A percentile compares a stretch with the other conserved stretches of the same genome.
Conservation (phyloP, 139 green algal species). For the Asterochloris erici region DNA sequence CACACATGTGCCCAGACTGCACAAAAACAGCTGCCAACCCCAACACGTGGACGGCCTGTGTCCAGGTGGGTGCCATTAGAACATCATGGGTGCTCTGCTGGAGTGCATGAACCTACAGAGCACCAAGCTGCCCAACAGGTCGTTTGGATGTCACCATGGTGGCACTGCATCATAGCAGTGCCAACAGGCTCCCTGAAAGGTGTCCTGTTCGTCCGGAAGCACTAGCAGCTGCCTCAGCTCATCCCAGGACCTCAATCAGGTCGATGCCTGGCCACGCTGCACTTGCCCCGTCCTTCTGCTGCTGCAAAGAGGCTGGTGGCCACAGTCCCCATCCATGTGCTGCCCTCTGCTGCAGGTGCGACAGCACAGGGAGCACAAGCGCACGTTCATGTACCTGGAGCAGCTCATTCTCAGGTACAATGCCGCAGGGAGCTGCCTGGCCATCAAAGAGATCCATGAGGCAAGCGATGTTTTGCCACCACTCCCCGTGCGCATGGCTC, state of each 20-base stretch:
- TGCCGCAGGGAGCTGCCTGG: constrained; percentile 69
- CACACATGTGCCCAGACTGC: constrained; percentile 96
- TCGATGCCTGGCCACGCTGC: too few relatives aligned
- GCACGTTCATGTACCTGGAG: constrained; percentile 98
- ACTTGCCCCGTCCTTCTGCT: too few relatives aligned
- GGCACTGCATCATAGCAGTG: too few relatives aligned
- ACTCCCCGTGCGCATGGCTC: neutral
- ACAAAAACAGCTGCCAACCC: constrained; percentile 83
- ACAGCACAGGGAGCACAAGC: constrained; percentile 96
- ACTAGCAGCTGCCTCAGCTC: too few relatives aligned
- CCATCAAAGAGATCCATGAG: constrained; percentile 83
- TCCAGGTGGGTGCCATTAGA: constrained; percentile 57
- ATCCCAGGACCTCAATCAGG: too few relatives aligned
- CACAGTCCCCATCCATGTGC: too few relatives aligned
- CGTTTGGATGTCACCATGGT: too few relatives aligned
- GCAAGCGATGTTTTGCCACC: neutral
- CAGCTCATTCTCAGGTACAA: constrained; percentile 96
- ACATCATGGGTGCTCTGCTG: too few relatives aligned
- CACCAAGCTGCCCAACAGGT: too few relatives aligned
- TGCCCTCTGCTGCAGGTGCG: constrained; percentile 56
- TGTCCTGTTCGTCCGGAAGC: neutral
- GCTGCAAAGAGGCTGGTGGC: too few relatives aligned
- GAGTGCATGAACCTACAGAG: too few relatives aligned
- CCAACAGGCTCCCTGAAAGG: too few relatives aligned
- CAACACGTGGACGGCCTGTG: constrained; percentile 90